These are phyloP conservation scores for Agrocybe chaxingu DNA, from an alignment of 768 basidiomycete species.

Conservation along the genomic window DNA sequence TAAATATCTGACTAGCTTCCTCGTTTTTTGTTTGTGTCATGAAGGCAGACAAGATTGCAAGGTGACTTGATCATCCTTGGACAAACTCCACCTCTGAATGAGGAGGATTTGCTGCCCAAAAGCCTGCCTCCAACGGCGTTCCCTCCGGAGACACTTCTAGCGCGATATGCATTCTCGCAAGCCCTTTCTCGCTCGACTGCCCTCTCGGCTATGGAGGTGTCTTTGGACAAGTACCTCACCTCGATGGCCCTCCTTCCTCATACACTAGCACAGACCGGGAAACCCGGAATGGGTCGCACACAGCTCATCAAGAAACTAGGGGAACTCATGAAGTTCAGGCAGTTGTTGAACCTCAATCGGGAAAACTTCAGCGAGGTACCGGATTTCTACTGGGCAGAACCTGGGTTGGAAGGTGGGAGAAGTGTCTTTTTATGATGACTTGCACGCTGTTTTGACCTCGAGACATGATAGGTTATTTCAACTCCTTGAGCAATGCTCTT, in stretches of 20 bases:
- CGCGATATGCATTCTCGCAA: conserved; percentile 89
- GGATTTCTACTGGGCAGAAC: conserved; percentile 94
- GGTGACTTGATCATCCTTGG: conserved; percentile 93
- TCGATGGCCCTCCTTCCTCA: conserved; percentile 81
- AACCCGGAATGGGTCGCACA: conserved; percentile 75
- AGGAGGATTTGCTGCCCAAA: conserved; percentile 40
- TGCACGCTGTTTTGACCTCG: neutral
- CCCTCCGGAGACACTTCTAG: conserved; percentile 71
- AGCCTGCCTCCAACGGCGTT: conserved; percentile 52
- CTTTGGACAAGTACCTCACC: conserved; percentile 78
- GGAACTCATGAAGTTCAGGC: conserved; percentile 86
- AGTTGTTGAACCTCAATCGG: conserved; percentile 85
- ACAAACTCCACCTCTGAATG: conserved; percentile 55
- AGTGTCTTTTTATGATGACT: neutral
- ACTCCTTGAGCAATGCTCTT: conserved; percentile 78
- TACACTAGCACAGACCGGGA: conserved; percentile 72
- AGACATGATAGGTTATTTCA: conserved; percentile 62
- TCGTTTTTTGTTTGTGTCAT: conserved; percentile 1
- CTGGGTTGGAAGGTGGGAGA: conserved; percentile 74
- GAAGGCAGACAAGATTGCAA: conserved; percentile 80
- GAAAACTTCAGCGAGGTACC: conserved; percentile 88
- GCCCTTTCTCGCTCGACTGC: conserved; percentile 88
- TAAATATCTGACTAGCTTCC: conserved; percentile 9
- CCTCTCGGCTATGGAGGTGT: conserved; percentile 81
- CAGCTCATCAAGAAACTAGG: conserved; percentile 92